Evolutionary conservation across 2,329 filamentous ascomycete genomes (phyloP).

Genomic region (Apiospora malaysiana): DNA sequence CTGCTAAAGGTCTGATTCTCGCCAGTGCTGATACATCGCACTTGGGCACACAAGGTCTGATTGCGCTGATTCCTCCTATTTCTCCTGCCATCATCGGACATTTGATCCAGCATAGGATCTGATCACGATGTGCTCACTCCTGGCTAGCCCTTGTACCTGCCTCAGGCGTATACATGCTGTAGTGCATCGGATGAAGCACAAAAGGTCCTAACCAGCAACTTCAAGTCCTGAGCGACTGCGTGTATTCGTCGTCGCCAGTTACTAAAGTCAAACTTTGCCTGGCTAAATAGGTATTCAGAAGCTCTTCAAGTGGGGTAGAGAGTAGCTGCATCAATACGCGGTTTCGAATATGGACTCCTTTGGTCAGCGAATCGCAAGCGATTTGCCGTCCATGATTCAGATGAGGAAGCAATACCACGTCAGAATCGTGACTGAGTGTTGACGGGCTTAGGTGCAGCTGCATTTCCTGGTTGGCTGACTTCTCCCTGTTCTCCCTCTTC

Average conservation of each 20-base stretch:
- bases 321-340: neutral
- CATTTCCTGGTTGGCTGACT: neutral
- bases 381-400: neutral
- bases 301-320: neutral
- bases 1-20: neutral
- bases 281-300: neutral
- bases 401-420: neutral
- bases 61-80: too few relatives aligned
- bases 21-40: neutral
- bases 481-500: conserved; percentile 27
- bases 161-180: too few relatives aligned
- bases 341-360: neutral
- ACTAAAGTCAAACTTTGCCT: neutral
- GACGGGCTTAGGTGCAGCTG: neutral
- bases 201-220: neutral
- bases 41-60: too few relatives aligned
- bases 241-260: neutral
- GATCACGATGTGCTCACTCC: too few relatives aligned
- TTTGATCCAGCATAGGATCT: too few relatives aligned
- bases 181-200: too few relatives aligned
- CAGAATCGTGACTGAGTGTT: neutral
- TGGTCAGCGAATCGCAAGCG: neutral
- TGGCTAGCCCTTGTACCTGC: too few relatives aligned
- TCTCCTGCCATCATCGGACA: too few relatives aligned
- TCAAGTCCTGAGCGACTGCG: neutral